These are phyloP conservation scores for Hypomyces perniciosus DNA, from an alignment of 2,329 filamentous ascomycete species.

Conservation along the genomic window DNA sequence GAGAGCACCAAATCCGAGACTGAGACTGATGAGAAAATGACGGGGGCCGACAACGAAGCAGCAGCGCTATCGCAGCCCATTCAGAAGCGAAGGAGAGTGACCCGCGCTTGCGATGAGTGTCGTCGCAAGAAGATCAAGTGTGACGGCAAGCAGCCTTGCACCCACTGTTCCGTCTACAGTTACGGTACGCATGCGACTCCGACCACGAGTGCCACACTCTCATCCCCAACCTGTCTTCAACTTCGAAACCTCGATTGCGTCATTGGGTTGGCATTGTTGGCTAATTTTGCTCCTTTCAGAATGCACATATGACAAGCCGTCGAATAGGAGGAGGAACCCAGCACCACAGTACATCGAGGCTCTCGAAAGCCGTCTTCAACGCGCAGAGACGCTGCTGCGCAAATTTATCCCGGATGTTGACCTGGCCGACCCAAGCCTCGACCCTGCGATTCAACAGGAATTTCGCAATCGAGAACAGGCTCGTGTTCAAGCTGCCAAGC, in stretches of 20 bases:
- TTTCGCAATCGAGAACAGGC: conserved; percentile 50
- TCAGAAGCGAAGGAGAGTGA: conserved; percentile 73
- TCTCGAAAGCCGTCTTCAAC: conserved; percentile 73
- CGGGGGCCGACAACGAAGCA: conserved; percentile 24
- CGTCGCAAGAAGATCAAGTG: conserved; percentile 84
- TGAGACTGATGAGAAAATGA: conserved; percentile 33
- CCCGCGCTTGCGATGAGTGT: conserved; percentile 76
- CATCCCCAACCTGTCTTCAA: neutral
- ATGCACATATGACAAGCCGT: conserved; percentile 93
- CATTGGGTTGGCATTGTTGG: neutral
- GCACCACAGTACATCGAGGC: conserved; percentile 91
- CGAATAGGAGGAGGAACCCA: conserved; percentile 83
- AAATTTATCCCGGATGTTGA: conserved; percentile 79
- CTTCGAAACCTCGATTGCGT: neutral
- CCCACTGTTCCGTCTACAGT: conserved; percentile 95
- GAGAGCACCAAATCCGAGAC: conserved; percentile 39
- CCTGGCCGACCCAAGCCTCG: conserved; percentile 76
- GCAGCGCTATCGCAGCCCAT: conserved; percentile 49
- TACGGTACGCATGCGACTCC: conserved; percentile 62
- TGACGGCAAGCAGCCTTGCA: conserved; percentile 81
- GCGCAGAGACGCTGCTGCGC: conserved; percentile 72
- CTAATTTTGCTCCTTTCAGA: conserved; percentile 44
- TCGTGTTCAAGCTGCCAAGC: conserved; percentile 37
- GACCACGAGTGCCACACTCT: neutral
- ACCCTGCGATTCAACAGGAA: conserved; percentile 69